A percentile compares a stretch with the other conserved stretches of the same genome.
These are phyloP conservation scores for Cynara cardunculus DNA, from an alignment of 129 eudicot genomes.

Conservation along the genomic window DNA sequence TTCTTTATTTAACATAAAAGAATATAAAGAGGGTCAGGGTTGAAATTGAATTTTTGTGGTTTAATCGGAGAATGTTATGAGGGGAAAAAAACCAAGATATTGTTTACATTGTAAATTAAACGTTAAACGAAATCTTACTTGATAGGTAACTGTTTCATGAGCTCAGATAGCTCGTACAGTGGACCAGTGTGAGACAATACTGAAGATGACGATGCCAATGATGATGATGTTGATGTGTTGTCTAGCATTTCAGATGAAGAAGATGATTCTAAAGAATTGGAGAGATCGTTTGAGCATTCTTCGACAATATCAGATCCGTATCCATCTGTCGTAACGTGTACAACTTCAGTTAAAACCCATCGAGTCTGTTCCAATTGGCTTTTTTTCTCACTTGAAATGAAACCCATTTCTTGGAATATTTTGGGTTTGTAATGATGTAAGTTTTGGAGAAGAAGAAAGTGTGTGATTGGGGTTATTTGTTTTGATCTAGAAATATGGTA, in stretches of 20 bases:
- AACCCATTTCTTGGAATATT: conserved; percentile 9
- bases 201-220: conserved; percentile 30
- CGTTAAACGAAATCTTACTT: conserved; percentile 40
- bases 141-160: conserved; percentile 72
- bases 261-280: conserved; percentile 4
- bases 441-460: conserved; percentile 1
- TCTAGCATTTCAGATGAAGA: conserved; percentile 31
- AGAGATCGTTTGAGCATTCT: conserved; percentile 7
- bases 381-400: conserved; percentile 2
- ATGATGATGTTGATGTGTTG: conserved; percentile 38
- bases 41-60: background rate
- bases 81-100: background rate
- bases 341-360: conserved; percentile 25
- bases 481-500: conserved; percentile 18
- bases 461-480: background rate
- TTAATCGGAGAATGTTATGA: background rate
- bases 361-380: conserved; percentile 1
- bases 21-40: background rate
- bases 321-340: background rate
- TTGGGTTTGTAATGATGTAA: background rate
- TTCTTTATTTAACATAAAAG: background rate
- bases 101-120: background rate
- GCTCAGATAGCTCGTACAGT: conserved; percentile 65
- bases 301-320: conserved; percentile 15
- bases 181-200: conserved; percentile 41